phyloP scores from a whole-genome alignment of 257 asterid species.

The Cordia subcordata region DNA sequence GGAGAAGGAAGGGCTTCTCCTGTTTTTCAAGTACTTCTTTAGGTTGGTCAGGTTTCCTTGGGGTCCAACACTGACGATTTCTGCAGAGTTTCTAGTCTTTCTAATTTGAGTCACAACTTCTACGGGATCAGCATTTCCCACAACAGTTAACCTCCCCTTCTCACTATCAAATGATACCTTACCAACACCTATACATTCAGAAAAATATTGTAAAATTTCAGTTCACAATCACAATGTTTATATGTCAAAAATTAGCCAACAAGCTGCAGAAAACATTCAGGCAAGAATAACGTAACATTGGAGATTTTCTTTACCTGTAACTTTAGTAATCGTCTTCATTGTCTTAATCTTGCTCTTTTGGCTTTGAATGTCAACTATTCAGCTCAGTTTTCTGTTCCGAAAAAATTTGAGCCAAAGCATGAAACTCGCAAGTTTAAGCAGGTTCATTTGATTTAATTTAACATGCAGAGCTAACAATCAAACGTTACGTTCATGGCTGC shows the following conservation, averaged over 20 bases:
- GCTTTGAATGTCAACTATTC: neutral
- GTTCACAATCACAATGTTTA: too few relatives aligned
- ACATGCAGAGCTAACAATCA: too few relatives aligned
- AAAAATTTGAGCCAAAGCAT: neutral
- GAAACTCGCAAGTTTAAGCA: too few relatives aligned
- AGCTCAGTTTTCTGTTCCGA: slow-evolving; percentile 3
- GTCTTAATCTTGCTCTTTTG: neutral
- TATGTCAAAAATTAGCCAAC: too few relatives aligned
- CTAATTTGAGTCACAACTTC: neutral
- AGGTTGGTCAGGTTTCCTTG: neutral
- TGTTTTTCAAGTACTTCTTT: neutral
- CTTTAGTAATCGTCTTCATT: neutral
- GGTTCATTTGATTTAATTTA: too few relatives aligned
- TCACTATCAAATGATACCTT: slow-evolving; percentile 1
- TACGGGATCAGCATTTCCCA: neutral
- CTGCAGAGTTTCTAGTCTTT: neutral
- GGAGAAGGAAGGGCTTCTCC: neutral
- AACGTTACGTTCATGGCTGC: too few relatives aligned
- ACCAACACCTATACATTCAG: slow-evolving; percentile 1
- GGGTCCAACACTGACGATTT: slow-evolving; percentile 1
- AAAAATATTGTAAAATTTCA: too few relatives aligned
- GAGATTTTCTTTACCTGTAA: neutral
- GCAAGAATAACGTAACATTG: too few relatives aligned
- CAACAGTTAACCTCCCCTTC: neutral
- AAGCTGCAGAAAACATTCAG: too few relatives aligned